phyloP scores from a whole-genome alignment of 164 flowering plant species.

The Taxillus chinensis region DNA sequence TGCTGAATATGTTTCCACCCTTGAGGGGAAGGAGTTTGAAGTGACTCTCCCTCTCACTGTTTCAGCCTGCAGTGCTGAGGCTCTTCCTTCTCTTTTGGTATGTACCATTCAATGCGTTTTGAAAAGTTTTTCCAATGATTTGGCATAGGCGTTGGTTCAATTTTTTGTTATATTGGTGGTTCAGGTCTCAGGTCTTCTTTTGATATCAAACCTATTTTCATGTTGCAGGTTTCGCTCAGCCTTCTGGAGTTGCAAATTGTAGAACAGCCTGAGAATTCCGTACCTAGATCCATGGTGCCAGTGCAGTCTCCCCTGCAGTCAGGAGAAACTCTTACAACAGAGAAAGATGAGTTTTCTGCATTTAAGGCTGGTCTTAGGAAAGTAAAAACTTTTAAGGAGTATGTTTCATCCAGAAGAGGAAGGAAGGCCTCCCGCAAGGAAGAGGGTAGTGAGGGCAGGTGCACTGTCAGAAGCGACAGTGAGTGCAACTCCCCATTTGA shows the following conservation, averaged over 20 bases:
- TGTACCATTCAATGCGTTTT: slow-evolving; percentile 16
- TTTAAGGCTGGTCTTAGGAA: slow-evolving; percentile 90
- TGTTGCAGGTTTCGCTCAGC: slow-evolving; percentile 44
- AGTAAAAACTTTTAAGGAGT: slow-evolving; percentile 77
- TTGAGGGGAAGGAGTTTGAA: slow-evolving; percentile 49
- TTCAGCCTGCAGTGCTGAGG: slow-evolving; percentile 27
- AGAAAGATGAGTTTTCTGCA: slow-evolving; percentile 89
- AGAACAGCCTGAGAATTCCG: slow-evolving; percentile 41
- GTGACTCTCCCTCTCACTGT: slow-evolving; percentile 47
- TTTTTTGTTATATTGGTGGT: neutral
- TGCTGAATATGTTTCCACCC: slow-evolving; percentile 58
- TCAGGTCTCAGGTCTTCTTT: slow-evolving; percentile 7
- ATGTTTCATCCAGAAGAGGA: slow-evolving; percentile 62
- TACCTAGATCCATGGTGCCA: slow-evolving; percentile 46
- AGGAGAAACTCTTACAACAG: slow-evolving; percentile 35
- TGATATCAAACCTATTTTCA: neutral
- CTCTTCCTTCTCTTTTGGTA: slow-evolving; percentile 56
- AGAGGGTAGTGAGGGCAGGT: slow-evolving; percentile 70
- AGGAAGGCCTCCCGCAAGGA: slow-evolving; percentile 77
- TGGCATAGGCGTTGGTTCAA: too few relatives aligned
- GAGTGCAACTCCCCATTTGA: slow-evolving; percentile 74
- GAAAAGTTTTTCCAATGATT: neutral
- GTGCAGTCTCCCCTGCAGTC: slow-evolving; percentile 34
- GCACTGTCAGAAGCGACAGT: slow-evolving; percentile 61
- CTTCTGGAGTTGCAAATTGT: slow-evolving; percentile 55